A percentile compares a stretch with the other conserved stretches of the same genome.
Conservation (phyloP, 768 basidiomycete genomes). For the Lepiota subincarnata region DNA sequence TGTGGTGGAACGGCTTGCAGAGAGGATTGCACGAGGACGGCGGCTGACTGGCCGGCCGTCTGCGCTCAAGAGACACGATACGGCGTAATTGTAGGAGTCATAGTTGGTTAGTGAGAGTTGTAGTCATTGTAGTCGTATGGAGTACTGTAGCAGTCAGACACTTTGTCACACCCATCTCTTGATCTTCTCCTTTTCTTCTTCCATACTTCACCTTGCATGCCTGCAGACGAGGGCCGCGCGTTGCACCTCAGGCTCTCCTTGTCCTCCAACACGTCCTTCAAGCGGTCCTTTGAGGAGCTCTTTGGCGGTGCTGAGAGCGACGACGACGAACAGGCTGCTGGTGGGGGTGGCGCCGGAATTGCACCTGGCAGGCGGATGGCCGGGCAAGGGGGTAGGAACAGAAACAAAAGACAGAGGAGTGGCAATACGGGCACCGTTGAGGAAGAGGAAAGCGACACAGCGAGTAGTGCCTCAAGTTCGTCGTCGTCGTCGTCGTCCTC, state of each 20-base stretch:
- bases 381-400: not conserved
- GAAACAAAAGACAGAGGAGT: conserved; percentile 8
- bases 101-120: not conserved
- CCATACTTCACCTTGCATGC: not conserved
- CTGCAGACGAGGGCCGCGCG: conserved; percentile 4
- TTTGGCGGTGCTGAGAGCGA: conserved; percentile 8
- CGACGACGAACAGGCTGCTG: not conserved
- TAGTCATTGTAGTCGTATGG: not conserved
- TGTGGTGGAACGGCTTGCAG: conserved; percentile 36
- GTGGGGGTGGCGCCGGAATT: not conserved
- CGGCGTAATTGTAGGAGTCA: conserved; percentile 17
- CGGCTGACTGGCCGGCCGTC: conserved; percentile 40
- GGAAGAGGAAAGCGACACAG: not conserved
- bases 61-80: conserved; percentile 63
- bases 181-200: not conserved
- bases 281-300: conserved; percentile 9
- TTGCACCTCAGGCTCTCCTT: conserved; percentile 5
- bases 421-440: not conserved
- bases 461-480: not conserved
- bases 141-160: not conserved
- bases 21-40: conserved; percentile 53
- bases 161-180: not conserved
- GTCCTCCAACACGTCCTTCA: conserved; percentile 7
- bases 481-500: not conserved
- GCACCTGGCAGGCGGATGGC: not conserved